Evolutionary conservation across 345 rosid species (phyloP), one percentile per base, ranked within the genome.

Genomic region (Eucalyptus erythrocorys): DNA sequence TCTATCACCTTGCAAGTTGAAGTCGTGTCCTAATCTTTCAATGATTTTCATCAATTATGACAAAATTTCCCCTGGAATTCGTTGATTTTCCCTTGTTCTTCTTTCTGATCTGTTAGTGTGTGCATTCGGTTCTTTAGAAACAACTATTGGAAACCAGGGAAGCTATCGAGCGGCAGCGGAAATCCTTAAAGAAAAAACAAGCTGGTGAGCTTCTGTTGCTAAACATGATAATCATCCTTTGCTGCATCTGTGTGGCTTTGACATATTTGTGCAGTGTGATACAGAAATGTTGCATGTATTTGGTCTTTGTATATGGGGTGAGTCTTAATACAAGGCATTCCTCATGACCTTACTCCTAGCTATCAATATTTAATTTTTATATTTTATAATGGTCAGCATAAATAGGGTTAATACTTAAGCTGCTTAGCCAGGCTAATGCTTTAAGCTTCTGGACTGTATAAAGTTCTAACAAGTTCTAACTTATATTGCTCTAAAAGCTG

Each of bases 141-240:
- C 98, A 96, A 91, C 89, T 98, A 91, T 91, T 98, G 89, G 99
- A 98, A 94, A 95, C 95, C 32, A 98, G 95, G 94, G 99, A 98
- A 93, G 96, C 97, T 85, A 92, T 98, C 89, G 99, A 98, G 92
- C 95, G 99, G 87, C 99, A 95, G 90, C 93, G 99, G 87, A 98
- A 97, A 93, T 92, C 94, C 79, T 92, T 98, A 87, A 98, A 98
- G 96, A 98, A 98, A 91, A 95, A 98, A 87, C 99, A 94, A 93
- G 91, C 95, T 91, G 97, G 99, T 94, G 93, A 86, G 43, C 49
- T 51, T 86, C n/a, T 86, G 43, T 37, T 34, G 68, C 87, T 50
- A 50, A 50, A 42, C 42, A 5, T 85, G 64, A 87, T 30, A 27
- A 43, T 34, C 1, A 21, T 76, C 84, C 47, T 76, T 61, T 61